phyloP scores from a whole-genome alignment of 1,284 basidiomycete genomes.

The Rugosomyces carneus region DNA sequence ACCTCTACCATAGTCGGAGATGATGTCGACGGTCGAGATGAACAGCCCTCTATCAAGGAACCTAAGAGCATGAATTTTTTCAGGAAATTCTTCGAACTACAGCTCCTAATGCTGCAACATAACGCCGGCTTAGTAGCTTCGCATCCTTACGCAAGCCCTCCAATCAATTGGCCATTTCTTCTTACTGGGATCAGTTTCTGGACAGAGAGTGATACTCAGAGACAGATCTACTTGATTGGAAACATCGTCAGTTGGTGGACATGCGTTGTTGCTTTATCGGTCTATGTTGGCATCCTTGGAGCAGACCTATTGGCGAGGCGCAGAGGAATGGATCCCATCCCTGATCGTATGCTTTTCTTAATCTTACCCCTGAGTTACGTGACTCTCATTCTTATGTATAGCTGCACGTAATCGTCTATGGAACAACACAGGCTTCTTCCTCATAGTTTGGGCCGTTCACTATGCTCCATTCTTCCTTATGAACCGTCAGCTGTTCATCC shows the following conservation, averaged over 20 bases:
- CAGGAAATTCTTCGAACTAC: slow-evolving; percentile 91
- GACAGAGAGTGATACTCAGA: slow-evolving; percentile 79
- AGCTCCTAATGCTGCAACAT: slow-evolving; percentile 95
- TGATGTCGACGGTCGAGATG: slow-evolving; percentile 50
- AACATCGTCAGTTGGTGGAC: slow-evolving; percentile 96
- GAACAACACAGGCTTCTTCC: slow-evolving; percentile 95
- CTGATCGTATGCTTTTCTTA: slow-evolving; percentile 49
- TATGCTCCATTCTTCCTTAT: slow-evolving; percentile 98
- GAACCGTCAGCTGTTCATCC: slow-evolving; percentile 94
- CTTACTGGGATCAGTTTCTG: slow-evolving; percentile 97
- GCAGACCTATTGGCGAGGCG: slow-evolving; percentile 88
- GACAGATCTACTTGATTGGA: slow-evolving; percentile 96
- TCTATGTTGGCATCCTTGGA: slow-evolving; percentile 85
- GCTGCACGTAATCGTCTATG: slow-evolving; percentile 88
- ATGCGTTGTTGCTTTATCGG: slow-evolving; percentile 76
- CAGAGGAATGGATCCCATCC: slow-evolving; percentile 80
- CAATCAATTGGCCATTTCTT: slow-evolving; percentile 98
- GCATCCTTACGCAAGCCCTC: slow-evolving; percentile 92
- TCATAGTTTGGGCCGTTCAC: slow-evolving; percentile 91
- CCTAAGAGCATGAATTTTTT: slow-evolving; percentile 87
- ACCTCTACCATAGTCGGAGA: slow-evolving; percentile 38
- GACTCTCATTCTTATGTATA: slow-evolving; percentile 24
- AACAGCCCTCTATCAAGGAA: slow-evolving; percentile 45
- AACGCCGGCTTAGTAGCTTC: slow-evolving; percentile 93
- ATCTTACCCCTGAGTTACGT: not conserved